Percentiles rank a stretch among this genome's conserved stretches.
Evolutionary conservation across 2,329 filamentous ascomycete genomes (phyloP).

Genomic region (Aureobasidium melanogenum): DNA sequence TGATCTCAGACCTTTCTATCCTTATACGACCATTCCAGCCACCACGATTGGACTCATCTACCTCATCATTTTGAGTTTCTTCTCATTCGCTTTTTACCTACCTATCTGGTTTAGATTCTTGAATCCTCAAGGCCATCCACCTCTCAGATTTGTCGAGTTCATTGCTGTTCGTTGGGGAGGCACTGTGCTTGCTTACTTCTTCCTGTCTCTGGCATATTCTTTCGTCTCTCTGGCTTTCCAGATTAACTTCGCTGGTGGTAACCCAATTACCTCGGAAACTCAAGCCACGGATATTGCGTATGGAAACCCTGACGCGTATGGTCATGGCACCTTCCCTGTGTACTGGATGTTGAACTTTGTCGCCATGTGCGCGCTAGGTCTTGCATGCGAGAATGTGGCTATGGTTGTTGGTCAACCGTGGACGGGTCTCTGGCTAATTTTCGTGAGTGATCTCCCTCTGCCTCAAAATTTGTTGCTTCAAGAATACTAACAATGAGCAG

Average conservation of each 20-base stretch:
- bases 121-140: conserved; percentile 45
- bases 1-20: conserved; percentile 53
- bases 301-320: conserved; percentile 46
- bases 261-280: conserved; percentile 37
- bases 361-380: conserved; percentile 54
- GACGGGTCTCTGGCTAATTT: conserved; percentile 56
- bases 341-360: conserved; percentile 48
- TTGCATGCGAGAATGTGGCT: conserved; percentile 57
- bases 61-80: conserved; percentile 59
- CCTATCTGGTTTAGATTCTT: conserved; percentile 53
- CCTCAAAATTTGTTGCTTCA: too few species aligned
- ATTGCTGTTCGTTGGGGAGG: conserved; percentile 50
- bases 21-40: conserved; percentile 42
- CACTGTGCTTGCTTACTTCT: conserved; percentile 50
- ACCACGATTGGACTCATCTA: conserved; percentile 58
- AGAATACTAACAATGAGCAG: background rate
- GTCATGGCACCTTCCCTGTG: conserved; percentile 49
- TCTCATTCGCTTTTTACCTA: conserved; percentile 56
- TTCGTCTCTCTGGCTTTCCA: conserved; percentile 55
- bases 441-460: conserved; percentile 22
- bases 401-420: conserved; percentile 55
- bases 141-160: conserved; percentile 49
- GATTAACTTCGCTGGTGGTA: conserved; percentile 46
- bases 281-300: conserved; percentile 22
- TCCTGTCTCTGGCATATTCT: conserved; percentile 55